These are phyloP conservation scores for Aspergillus sp. DNA, from an alignment of 2,329 filamentous ascomycete genomes.

Conservation along the genomic window DNA sequence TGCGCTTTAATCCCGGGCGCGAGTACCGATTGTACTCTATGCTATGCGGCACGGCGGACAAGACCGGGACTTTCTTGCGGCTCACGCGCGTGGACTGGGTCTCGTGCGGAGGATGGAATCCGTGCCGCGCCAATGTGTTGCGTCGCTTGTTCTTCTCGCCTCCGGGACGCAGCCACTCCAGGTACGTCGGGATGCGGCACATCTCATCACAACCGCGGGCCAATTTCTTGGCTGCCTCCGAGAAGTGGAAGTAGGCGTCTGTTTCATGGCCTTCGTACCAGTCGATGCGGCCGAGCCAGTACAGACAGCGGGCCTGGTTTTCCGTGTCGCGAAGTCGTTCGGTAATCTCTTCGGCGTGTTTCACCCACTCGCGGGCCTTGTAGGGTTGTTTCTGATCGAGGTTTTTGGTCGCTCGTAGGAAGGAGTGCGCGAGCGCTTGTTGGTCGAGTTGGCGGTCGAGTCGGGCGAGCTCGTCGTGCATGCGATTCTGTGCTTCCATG, in stretches of 20 bases:
- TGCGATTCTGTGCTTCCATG: background rate
- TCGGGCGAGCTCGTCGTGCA: background rate
- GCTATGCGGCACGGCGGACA: too few relatives aligned
- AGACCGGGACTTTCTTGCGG: background rate
- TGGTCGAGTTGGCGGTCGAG: conserved; percentile 3
- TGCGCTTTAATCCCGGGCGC: background rate
- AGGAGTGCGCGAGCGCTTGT: background rate
- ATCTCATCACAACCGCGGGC: background rate
- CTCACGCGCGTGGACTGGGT: background rate
- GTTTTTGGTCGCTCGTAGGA: background rate
- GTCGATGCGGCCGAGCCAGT: conserved; percentile 29
- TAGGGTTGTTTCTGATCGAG: background rate
- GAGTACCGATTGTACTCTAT: background rate
- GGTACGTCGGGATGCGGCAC: background rate
- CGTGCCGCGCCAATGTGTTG: background rate
- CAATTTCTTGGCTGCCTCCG: background rate
- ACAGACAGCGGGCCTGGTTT: conserved; percentile 20
- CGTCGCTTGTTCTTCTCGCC: background rate
- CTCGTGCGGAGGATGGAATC: background rate
- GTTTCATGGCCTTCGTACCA: conserved; percentile 9
- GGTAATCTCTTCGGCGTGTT: conserved; percentile 11
- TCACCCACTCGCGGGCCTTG: conserved; percentile 10
- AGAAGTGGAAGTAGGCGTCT: conserved; percentile 13
- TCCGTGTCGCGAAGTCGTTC: background rate
- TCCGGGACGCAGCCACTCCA: background rate